Base-by-base conservation (phyloP, 495 filamentous ascomycete species). In the Diplogelasinospora grovesii region DNA sequence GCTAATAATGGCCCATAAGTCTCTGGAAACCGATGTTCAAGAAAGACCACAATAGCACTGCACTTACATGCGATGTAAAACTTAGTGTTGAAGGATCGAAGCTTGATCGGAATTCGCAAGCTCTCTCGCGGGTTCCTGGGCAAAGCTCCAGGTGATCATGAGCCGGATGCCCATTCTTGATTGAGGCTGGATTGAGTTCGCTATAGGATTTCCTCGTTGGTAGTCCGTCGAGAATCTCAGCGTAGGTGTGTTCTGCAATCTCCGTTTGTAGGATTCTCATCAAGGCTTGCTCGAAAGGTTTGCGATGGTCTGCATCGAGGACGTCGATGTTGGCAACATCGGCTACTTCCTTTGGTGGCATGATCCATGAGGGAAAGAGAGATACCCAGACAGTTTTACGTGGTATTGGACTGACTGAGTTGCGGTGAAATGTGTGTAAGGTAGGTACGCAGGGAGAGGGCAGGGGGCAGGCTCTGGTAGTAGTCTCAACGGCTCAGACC, bases 141-240 rank as follows among this genome's bases (percentile, higher is more conserved):
- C 25, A 36, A 4, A 45, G 28, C 10, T 18, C 16, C 4, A 15
- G 19, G 10, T 39, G 42, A n/a, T 22, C 35, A 14, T 33, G 34
- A 19, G 34, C 27, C 10, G 34, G 42, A 18, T 45, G 15, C 16
- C 22, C 9, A n/a, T 5, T 34, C 13, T 16, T 26, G 21, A 16
- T 8, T n/a, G n/a, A n/a, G n/a, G n/a, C 11, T 8, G 8, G 2
- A 10, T 45, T 19, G 9, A 33, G 32, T 21, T 45, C 35, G 21
- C 22, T 15, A 22, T 31, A 45, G 1, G 35, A 38, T 6, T n/a
- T 22, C 14, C 15, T 8, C 9, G 43, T 46, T 6, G 36, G 36
- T 6, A 40, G 36, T 0, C 43, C 43, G 11, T 46, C 36, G 13
- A 46, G 14, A 8, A 46, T 46, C 29, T 40, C 8, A 4, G 43